Conservation (phyloP, 192 early-diverging fungal species). For the Umbelopsis vinacea region DNA sequence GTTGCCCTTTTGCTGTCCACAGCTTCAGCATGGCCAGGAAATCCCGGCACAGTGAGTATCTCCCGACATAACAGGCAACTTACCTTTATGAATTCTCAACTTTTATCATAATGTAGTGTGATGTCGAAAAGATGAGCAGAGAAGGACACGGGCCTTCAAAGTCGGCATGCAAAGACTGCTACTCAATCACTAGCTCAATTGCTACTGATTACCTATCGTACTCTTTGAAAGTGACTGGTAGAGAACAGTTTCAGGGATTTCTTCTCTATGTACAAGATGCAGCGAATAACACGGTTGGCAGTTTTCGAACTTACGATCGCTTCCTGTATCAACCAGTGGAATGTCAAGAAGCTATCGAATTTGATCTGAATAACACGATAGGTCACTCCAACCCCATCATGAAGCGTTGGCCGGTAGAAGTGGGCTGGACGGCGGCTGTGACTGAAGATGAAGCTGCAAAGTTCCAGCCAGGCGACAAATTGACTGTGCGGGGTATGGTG, state of each 20-base stretch:
- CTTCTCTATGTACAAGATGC: constrained; percentile 24
- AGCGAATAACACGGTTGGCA: constrained; percentile 18
- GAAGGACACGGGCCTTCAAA: constrained; percentile 25
- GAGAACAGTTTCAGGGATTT: constrained; percentile 19
- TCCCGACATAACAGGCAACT: accelerated
- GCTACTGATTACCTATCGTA: background rate
- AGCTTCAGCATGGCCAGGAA: constrained; percentile 8
- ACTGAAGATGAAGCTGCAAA: background rate
- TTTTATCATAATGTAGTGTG: constrained; percentile 4
- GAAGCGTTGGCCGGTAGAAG: constrained; percentile 20
- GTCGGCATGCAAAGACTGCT: constrained; percentile 21
- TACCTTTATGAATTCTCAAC: background rate
- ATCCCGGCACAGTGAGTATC: constrained; percentile 9
- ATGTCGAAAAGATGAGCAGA: constrained; percentile 16
- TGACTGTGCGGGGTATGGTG: constrained; percentile 24
- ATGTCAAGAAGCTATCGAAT: constrained; percentile 18
- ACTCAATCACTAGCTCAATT: background rate
- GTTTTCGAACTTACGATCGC: constrained; percentile 9
- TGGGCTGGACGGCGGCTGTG: background rate
- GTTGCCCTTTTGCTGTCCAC: background rate
- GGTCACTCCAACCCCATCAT: constrained; percentile 16
- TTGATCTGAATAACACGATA: background rate
- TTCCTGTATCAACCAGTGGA: background rate
- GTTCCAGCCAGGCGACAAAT: background rate
- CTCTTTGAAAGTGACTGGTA: constrained; percentile 3